A percentile compares a stretch with the other conserved stretches of the same genome.
Evolutionary conservation across 805 yeast species (phyloP).

Genomic region (Kuraishia capsulata): DNA sequence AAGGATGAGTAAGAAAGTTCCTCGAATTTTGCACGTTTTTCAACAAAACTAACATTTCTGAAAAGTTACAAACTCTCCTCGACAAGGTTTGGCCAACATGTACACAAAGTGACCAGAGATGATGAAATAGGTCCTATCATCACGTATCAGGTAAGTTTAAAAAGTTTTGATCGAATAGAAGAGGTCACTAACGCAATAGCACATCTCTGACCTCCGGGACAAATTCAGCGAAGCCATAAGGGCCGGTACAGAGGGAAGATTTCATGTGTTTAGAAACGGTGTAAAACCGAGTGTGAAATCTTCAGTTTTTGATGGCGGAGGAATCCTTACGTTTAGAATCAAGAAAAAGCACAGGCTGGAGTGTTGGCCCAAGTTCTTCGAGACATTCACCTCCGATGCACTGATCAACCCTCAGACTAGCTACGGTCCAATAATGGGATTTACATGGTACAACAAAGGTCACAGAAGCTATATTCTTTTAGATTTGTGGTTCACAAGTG

Average conservation of each 20-base stretch:
- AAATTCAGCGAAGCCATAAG: too few relatives aligned
- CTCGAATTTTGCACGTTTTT: too few relatives aligned
- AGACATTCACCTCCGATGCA: neutral
- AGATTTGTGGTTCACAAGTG: neutral
- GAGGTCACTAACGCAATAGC: too few relatives aligned
- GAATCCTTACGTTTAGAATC: neutral
- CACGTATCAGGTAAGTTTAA: too few relatives aligned
- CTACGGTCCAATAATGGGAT: neutral
- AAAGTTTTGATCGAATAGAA: too few relatives aligned
- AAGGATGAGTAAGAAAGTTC: too few relatives aligned
- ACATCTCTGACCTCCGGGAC: too few relatives aligned
- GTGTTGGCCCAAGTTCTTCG: neutral
- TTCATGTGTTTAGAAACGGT: slow-evolving; percentile 1
- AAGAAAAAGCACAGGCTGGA: neutral
- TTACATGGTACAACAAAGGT: neutral
- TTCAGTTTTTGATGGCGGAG: neutral
- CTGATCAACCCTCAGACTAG: neutral
- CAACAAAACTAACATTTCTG: too few relatives aligned
- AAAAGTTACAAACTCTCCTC: too few relatives aligned
- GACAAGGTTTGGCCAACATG: too few relatives aligned
- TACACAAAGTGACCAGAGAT: too few relatives aligned
- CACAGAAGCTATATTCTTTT: neutral
- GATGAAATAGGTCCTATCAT: too few relatives aligned
- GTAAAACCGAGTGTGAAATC: neutral
- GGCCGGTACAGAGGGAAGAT: neutral